Conservation (phyloP, 2,329 filamentous ascomycete species). For the Paecilomyces sp. region DNA sequence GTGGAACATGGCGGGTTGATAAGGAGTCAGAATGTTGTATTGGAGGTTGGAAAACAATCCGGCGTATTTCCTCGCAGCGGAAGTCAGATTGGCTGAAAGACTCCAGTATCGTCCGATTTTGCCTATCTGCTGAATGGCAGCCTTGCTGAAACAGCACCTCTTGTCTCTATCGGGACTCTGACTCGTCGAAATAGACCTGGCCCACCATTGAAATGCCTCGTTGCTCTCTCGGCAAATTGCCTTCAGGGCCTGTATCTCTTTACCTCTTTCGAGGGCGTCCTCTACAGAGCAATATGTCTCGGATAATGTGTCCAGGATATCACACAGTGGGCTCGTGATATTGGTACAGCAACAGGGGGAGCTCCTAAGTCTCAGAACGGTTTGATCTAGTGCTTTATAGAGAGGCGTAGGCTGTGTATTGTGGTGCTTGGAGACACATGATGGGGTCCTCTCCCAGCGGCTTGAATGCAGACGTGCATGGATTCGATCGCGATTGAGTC, state of each 20-base stretch:
- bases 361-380: not conserved
- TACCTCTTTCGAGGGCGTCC: not conserved
- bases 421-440: not conserved
- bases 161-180: not conserved
- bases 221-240: conserved; percentile 3
- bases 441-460: conserved; percentile 2
- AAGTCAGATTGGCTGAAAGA: conserved; percentile 5
- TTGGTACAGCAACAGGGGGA: not conserved
- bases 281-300: not conserved
- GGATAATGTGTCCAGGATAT: not conserved
- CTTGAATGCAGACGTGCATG: conserved; percentile 7
- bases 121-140: conserved; percentile 5
- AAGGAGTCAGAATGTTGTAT: conserved; percentile 3
- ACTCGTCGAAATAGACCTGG: not conserved
- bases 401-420: not conserved
- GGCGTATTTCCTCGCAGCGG: conserved; percentile 5
- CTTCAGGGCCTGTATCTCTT: conserved; percentile 2
- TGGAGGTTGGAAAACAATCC: conserved; percentile 4
- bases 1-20: not conserved
- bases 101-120: conserved; percentile 13
- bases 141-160: conserved; percentile 1
- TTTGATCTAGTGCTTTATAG: not conserved
- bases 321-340: not conserved
- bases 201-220: conserved; percentile 3
- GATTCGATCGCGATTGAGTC: conserved; percentile 6